Conservation (phyloP, 1,284 basidiomycete species). For the Moesziomyces sp. region DNA sequence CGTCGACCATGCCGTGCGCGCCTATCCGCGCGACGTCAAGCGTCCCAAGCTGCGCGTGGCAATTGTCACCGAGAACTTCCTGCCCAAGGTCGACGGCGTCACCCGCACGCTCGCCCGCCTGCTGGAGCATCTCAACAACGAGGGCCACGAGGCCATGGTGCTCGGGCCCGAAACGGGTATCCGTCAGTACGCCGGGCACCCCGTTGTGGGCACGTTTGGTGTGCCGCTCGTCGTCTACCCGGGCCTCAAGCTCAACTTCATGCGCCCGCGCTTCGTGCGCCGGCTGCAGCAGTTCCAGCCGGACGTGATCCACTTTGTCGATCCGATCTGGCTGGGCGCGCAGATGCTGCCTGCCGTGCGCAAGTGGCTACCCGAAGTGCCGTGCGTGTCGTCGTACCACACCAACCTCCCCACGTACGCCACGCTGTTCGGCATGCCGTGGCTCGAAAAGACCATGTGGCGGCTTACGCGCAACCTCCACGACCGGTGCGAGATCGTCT, state of each 20-base stretch:
- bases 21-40: slow-evolving; percentile 55
- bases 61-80: slow-evolving; percentile 71
- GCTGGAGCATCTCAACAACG: slow-evolving; percentile 72
- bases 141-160: slow-evolving; percentile 73
- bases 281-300: slow-evolving; percentile 70
- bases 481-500: slow-evolving; percentile 69
- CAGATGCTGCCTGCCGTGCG: slow-evolving; percentile 67
- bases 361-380: slow-evolving; percentile 68
- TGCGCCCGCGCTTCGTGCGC: slow-evolving; percentile 72
- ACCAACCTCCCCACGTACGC: slow-evolving; percentile 74
- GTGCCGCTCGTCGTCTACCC: slow-evolving; percentile 73
- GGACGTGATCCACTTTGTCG: slow-evolving; percentile 71
- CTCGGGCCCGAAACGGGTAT: slow-evolving; percentile 72
- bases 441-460: slow-evolving; percentile 71
- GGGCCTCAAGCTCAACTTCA: slow-evolving; percentile 74
- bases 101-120: slow-evolving; percentile 73
- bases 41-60: slow-evolving; percentile 67
- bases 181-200: slow-evolving; percentile 71
- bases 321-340: slow-evolving; percentile 73
- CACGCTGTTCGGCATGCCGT: slow-evolving; percentile 71
- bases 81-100: slow-evolving; percentile 74
- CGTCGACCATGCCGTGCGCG: slow-evolving; percentile 11
- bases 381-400: slow-evolving; percentile 72
- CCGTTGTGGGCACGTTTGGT: slow-evolving; percentile 73
- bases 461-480: slow-evolving; percentile 58